Percentiles rank a stretch among this genome's conserved stretches.
phyloP scores from a whole-genome alignment of 176 grass and related monocot species.

The Dactylis glomerata region DNA sequence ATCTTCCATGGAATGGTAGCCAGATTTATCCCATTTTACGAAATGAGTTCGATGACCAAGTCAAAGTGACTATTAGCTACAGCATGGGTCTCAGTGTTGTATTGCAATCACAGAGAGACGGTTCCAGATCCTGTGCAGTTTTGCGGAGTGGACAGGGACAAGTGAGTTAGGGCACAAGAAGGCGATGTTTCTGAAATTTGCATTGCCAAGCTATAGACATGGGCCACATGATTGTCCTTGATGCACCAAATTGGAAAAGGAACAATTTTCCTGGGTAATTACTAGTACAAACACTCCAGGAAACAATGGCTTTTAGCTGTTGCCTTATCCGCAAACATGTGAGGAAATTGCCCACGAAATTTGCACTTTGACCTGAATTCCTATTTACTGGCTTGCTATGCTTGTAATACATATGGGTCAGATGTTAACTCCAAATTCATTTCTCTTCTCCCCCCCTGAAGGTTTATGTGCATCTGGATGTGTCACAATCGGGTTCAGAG shows the following conservation, averaged over 20 bases:
- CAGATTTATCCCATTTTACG: not conserved
- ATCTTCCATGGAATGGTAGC: not conserved
- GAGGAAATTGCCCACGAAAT: not conserved
- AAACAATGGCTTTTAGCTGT: not conserved
- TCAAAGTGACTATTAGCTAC: not conserved
- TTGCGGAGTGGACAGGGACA: slow-evolving; percentile 5
- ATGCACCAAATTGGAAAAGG: not conserved
- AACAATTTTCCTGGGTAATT: not conserved
- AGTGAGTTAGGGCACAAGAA: not conserved
- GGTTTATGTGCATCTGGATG: not conserved
- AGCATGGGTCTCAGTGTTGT: not conserved
- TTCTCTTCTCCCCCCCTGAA: not conserved
- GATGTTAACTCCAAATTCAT: not conserved
- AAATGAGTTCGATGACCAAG: not conserved
- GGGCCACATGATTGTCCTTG: not conserved
- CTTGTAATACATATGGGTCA: not conserved
- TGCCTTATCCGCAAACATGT: not conserved
- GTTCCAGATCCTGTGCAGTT: not conserved
- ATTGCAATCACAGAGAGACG: not conserved
- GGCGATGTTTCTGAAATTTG: not conserved
- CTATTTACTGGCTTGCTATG: not conserved
- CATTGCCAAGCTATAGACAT: not conserved
- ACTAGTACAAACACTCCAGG: not conserved
- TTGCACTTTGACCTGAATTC: not conserved
- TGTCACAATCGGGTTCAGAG: not conserved